These are phyloP conservation scores for Fistulinella staudtii DNA, from an alignment of 1,284 basidiomycete genomes.

Conservation along the genomic window DNA sequence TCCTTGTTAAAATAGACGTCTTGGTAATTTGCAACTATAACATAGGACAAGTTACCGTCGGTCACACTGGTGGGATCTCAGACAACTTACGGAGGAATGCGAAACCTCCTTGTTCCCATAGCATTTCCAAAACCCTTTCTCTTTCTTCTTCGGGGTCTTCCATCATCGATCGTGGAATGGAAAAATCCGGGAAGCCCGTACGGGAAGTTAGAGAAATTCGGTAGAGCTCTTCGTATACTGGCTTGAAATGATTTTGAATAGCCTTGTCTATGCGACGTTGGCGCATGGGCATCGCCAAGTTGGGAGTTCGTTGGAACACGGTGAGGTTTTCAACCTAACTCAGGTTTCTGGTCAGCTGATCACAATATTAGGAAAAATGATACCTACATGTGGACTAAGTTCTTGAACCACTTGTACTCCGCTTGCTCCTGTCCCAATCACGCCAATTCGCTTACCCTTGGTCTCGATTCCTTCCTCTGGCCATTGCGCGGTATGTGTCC, in stretches of 20 bases:
- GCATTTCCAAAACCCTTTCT: slow-evolving; percentile 7
- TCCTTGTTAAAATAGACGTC: slow-evolving; percentile 3
- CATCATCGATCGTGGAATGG: background rate
- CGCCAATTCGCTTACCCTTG: slow-evolving; percentile 8
- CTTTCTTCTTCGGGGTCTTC: slow-evolving; percentile 10
- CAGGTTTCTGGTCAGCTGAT: background rate
- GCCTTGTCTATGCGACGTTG: slow-evolving; percentile 6
- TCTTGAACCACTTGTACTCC: slow-evolving; percentile 17
- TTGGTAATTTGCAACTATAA: slow-evolving; percentile 15
- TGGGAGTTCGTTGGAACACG: slow-evolving; percentile 20
- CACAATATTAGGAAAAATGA: background rate
- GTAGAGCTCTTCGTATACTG: slow-evolving; percentile 9
- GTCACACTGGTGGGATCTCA: slow-evolving; percentile 4
- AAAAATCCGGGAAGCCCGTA: no score
- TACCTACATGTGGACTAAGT: slow-evolving; percentile 12
- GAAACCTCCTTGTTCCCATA: slow-evolving; percentile 13
- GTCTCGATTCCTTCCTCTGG: slow-evolving; percentile 10
- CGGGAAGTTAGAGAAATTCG: background rate
- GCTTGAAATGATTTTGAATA: slow-evolving; percentile 16
- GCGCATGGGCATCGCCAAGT: slow-evolving; percentile 14
- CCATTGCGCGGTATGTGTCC: slow-evolving; percentile 11
- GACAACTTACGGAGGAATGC: slow-evolving; percentile 3
- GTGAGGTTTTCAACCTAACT: slow-evolving; percentile 13
- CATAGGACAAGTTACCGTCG: background rate
- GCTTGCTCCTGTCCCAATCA: slow-evolving; percentile 17